Evolutionary conservation across 306 rosid species (phyloP), one percentile per base, ranked within the genome.

Genomic region (Boehmeria nivea): DNA sequence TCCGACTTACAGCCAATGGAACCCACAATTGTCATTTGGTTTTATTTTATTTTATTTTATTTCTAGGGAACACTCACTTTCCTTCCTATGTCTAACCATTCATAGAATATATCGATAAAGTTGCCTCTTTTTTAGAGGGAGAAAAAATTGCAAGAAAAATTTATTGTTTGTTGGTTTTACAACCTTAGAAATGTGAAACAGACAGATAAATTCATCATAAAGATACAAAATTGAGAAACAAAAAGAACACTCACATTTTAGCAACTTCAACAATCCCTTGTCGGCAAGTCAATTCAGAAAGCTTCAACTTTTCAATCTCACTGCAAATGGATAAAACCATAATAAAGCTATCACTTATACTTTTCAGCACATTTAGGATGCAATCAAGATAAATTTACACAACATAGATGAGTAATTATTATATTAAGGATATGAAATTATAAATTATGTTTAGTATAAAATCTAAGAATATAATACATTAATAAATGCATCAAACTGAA

Each of bases 191-290:
- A n/a, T n/a, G n/a, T n/a, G n/a, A n/a, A n/a, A n/a, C n/a, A n/a
- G n/a, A n/a, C n/a, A n/a, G n/a, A 40, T 40, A n/a, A n/a, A n/a
- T 40, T 15, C 45, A 23, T 16, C 2, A 43, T 63, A 57, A 40
- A 57, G 51, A 18, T 46, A 60, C 38, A 21, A 65, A 1, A 63
- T 8, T 52, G 48, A 68, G n/a, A 42, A 56, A 3, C 59, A 50
- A 49, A 38, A 15, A 15, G 60, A 49, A 38, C 55, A 85, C 97
- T 81, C 75, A 89, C 97, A 91, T 91, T 77, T 91, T 91, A 61
- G 99, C 99, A 39, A 91, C 95, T 79, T 91, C 99, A 64, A 91
- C 71, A 67, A 91, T 83, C 53, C 95, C 99, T 68, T 91, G 89
- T 45, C 96, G 84, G 73, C 99, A 91, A 49, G 89, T 82, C 96